These are phyloP conservation scores for Colletotrichum chlorophyti DNA, from an alignment of 2,329 filamentous ascomycete species.

Conservation along the genomic window DNA sequence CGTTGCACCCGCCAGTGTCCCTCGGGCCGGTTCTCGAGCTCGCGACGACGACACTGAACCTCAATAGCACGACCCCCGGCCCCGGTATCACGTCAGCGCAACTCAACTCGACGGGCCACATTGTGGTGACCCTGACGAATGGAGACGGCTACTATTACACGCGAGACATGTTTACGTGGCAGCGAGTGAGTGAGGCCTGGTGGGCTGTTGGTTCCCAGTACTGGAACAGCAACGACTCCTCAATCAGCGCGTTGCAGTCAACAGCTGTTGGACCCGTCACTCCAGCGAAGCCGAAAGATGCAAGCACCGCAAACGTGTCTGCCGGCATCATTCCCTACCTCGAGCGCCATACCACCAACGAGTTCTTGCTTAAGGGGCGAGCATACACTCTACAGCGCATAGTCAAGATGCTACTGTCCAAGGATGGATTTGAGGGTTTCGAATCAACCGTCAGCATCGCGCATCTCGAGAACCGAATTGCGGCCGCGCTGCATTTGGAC, in stretches of 20 bases:
- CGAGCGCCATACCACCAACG: conserved; percentile 92
- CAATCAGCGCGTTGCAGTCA: conserved; percentile 80
- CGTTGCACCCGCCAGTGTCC: conserved; percentile 89
- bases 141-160: conserved; percentile 95
- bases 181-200: conserved; percentile 95
- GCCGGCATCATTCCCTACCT: conserved; percentile 92
- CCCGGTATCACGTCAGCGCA: conserved; percentile 91
- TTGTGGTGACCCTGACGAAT: conserved; percentile 91
- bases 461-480: conserved; percentile 93
- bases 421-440: conserved; percentile 90
- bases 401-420: conserved; percentile 85
- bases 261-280: conserved; percentile 68
- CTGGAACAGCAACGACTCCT: conserved; percentile 97
- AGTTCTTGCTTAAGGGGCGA: conserved; percentile 88
- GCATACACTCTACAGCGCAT: conserved; percentile 91
- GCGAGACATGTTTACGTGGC: conserved; percentile 86
- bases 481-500: conserved; percentile 83
- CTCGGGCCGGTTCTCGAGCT: conserved; percentile 88
- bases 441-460: conserved; percentile 92
- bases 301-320: conserved; percentile 69
- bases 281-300: conserved; percentile 51
- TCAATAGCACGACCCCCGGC: conserved; percentile 75
- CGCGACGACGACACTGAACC: conserved; percentile 78
- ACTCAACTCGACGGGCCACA: conserved; percentile 84
- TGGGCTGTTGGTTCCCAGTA: conserved; percentile 98